Percentiles rank a stretch among this genome's conserved stretches.
These are phyloP conservation scores for Penstemon barbatus DNA, from an alignment of 257 asterid species.

Conservation along the genomic window DNA sequence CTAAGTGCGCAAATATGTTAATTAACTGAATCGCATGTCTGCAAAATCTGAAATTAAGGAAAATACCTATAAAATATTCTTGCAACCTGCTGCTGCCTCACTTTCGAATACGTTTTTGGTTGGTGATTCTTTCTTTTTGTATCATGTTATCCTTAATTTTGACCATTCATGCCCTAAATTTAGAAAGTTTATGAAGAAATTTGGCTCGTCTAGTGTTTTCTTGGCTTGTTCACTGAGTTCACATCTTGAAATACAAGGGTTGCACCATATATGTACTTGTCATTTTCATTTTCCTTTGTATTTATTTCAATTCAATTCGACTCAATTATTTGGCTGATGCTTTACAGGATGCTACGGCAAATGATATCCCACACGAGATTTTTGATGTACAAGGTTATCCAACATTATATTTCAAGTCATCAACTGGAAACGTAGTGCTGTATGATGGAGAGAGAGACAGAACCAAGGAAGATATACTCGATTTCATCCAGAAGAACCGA, in stretches of 20 bases:
- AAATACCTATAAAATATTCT: not conserved
- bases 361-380: constrained; percentile 54
- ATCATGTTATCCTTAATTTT: not conserved
- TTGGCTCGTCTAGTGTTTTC: not conserved
- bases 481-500: constrained; percentile 67
- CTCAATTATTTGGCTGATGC: constrained; percentile 15
- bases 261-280: not conserved
- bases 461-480: constrained; percentile 65
- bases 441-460: constrained; percentile 73
- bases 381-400: constrained; percentile 87
- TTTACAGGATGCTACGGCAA: constrained; percentile 82
- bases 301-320: not conserved
- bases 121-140: not conserved
- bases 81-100: not conserved
- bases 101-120: not conserved
- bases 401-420: constrained; percentile 70
- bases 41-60: no score
- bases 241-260: not conserved
- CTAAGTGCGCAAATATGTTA: not conserved
- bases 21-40: not conserved
- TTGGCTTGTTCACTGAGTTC: not conserved
- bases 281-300: constrained; percentile 1
- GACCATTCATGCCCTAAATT: not conserved
- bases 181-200: not conserved
- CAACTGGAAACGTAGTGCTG: constrained; percentile 56